Percentiles rank a stretch among this genome's conserved stretches.
These are phyloP conservation scores for Fusarium goolgardi DNA, from an alignment of 2,329 filamentous ascomycete genomes.

Conservation along the genomic window DNA sequence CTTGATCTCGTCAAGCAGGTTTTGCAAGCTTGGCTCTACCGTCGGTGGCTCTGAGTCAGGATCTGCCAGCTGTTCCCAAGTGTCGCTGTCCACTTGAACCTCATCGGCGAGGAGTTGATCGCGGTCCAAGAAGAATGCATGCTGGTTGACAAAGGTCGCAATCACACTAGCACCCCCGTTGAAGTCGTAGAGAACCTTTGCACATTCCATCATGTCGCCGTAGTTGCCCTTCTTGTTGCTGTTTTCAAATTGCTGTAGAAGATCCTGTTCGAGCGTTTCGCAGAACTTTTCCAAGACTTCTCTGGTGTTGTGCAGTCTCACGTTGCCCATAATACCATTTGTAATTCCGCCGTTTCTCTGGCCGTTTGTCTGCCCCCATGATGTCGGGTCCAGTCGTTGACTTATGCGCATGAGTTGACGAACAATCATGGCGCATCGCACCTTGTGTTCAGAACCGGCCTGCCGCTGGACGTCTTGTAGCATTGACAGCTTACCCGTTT, in stretches of 20 bases:
- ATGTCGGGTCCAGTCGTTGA: slow-evolving; percentile 83
- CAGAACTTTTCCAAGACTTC: slow-evolving; percentile 97
- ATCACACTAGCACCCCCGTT: slow-evolving; percentile 96
- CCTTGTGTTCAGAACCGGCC: slow-evolving; percentile 89
- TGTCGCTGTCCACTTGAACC: slow-evolving; percentile 77
- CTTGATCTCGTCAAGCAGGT: slow-evolving; percentile 91
- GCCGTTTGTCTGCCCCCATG: slow-evolving; percentile 74
- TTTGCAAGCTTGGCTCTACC: slow-evolving; percentile 92
- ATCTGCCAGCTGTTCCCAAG: slow-evolving; percentile 93
- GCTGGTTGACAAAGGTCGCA: slow-evolving; percentile 96
- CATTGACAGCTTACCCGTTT: slow-evolving; percentile 86
- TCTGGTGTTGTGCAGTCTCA: slow-evolving; percentile 73
- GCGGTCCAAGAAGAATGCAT: slow-evolving; percentile 98
- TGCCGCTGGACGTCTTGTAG: slow-evolving; percentile 89
- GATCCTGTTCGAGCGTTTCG: slow-evolving; percentile 93
- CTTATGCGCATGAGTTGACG: slow-evolving; percentile 95
- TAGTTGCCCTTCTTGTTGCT: slow-evolving; percentile 96
- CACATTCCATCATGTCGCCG: slow-evolving; percentile 97
- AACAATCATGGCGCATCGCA: slow-evolving; percentile 92
- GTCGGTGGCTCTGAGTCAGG: slow-evolving; percentile 92
- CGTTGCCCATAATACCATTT: slow-evolving; percentile 57
- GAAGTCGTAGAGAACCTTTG: slow-evolving; percentile 93
- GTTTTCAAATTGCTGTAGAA: slow-evolving; percentile 96
- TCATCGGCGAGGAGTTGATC: slow-evolving; percentile 93
- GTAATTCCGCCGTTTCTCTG: slow-evolving; percentile 59